Base-by-base conservation (phyloP, 2,329 filamentous ascomycete species). In the Ilyonectria destructans region DNA sequence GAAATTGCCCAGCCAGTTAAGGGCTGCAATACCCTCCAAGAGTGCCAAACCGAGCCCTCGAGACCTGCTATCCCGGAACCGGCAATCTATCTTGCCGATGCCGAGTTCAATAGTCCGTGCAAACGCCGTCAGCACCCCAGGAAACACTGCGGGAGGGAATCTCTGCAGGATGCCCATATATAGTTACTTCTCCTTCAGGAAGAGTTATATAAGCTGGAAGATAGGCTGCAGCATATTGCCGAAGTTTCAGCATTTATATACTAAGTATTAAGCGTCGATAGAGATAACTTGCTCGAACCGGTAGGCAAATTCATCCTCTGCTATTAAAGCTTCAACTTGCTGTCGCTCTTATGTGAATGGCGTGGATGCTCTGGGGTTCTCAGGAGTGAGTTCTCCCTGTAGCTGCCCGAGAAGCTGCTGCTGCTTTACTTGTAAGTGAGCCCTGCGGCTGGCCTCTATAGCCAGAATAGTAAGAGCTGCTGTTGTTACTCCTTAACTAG, bases 121-220 rank as follows among this genome's bases (percentile, higher is more conserved):
- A 37, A 37, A 37, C 8, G 35, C 35, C 3, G 15, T 13, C 3
- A 37, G 35, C 9, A 37, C 9, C 3, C 35, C 35, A 10, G 35
- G 35, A 13, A 37, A 37, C 9, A 37, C 33, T 35, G 4, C 7
- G 3, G 57, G 62, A 4, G 49, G 59, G 21, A 67, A 19, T 3
- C 51, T 48, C 9, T 62, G 40, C 23, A 70, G 61, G 5, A 70
- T 60, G 9, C 59, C 19, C 4, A 62, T 21, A 35, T 61, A 70
- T 17, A 33, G 54, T 40, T 67, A 21, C 49, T 46, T 31, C 57
- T 68, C 58, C 23, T 58, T 17, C 6, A 64, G 40, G 62, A 70
- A 68, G 49, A 70, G 62, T 23, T 51, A 49, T 33, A 68, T 68
- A 2, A 70, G 49, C 59, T 70, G 45, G 45, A 68, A 70, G 54